Evolutionary conservation across 306 rosid genomes (phyloP).

Genomic region (Abrus precatorius): DNA sequence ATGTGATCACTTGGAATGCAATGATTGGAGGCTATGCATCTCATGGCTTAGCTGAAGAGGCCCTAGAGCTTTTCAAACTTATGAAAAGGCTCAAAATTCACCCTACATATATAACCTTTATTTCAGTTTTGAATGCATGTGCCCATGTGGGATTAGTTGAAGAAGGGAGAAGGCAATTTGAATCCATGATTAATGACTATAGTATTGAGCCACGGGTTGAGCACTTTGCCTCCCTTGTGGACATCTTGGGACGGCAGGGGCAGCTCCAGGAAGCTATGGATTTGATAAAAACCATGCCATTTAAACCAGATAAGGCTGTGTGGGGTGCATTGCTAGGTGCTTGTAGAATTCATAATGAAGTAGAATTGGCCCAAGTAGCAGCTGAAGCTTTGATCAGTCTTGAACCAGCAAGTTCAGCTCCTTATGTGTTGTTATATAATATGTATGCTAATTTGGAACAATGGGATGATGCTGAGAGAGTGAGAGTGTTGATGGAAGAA

Average conservation of each 20-base stretch:
- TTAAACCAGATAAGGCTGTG: slow-evolving; percentile 61
- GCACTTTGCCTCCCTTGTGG: slow-evolving; percentile 66
- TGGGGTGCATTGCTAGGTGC: slow-evolving; percentile 66
- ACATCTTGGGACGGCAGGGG: slow-evolving; percentile 63
- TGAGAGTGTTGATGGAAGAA: slow-evolving; percentile 56
- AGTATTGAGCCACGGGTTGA: slow-evolving; percentile 57
- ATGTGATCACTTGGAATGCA: slow-evolving; percentile 65
- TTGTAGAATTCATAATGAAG: slow-evolving; percentile 61
- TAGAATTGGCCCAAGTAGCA: slow-evolving; percentile 55
- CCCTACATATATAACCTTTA: slow-evolving; percentile 64
- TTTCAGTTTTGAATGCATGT: slow-evolving; percentile 60
- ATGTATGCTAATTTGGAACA: slow-evolving; percentile 62
- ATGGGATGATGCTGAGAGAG: slow-evolving; percentile 62
- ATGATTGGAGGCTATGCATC: slow-evolving; percentile 68
- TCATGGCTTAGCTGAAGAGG: slow-evolving; percentile 59
- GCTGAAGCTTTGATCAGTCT: slow-evolving; percentile 60
- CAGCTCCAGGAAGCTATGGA: slow-evolving; percentile 59
- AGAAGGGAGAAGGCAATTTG: slow-evolving; percentile 62
- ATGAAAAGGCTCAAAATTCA: slow-evolving; percentile 56
- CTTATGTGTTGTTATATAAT: slow-evolving; percentile 60
- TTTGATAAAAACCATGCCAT: slow-evolving; percentile 56
- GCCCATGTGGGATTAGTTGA: slow-evolving; percentile 63
- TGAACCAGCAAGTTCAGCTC: slow-evolving; percentile 66
- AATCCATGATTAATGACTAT: slow-evolving; percentile 57
- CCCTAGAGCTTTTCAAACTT: slow-evolving; percentile 56